Evolutionary conservation across 1,284 basidiomycete species (phyloP).

Genomic region (Tetrapyrgos nigripes): DNA sequence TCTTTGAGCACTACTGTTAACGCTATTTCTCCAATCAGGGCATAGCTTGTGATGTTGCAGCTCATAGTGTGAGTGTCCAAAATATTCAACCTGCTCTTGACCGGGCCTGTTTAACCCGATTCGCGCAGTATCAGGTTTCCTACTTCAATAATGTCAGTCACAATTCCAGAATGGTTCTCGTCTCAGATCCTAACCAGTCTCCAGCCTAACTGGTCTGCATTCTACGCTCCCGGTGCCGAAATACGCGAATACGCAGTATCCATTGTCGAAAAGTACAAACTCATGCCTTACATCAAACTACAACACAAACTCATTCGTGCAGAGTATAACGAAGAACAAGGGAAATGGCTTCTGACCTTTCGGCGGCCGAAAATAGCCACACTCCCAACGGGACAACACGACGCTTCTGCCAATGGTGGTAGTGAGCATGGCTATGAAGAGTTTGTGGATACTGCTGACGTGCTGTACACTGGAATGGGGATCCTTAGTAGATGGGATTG

Average conservation of each 20-base stretch:
- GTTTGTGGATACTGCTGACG: conserved; percentile 57
- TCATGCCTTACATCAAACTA: conserved; percentile 58
- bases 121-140: conserved; percentile 63
- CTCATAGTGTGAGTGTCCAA: conserved; percentile 49
- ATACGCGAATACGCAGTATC: conserved; percentile 58
- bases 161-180: neutral
- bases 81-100: neutral
- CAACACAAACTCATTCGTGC: conserved; percentile 58
- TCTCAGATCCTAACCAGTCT: neutral
- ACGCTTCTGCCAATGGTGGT: no score
- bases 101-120: neutral
- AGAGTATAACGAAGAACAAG: conserved; percentile 52
- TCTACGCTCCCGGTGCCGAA: conserved; percentile 64
- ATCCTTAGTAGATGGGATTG: conserved; percentile 59
- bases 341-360: conserved; percentile 64
- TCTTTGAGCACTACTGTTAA: neutral
- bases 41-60: conserved; percentile 62
- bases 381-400: no score
- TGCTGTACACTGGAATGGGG: conserved; percentile 58
- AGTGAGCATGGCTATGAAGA: conserved; percentile 41
- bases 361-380: no score
- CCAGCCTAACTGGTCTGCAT: conserved; percentile 63
- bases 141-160: conserved; percentile 57
- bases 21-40: conserved; percentile 37
- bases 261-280: conserved; percentile 64